A percentile compares a stretch with the other conserved stretches of the same genome.
Conservation (phyloP, 139 green algal genomes). For the Chlorella sp. region DNA sequence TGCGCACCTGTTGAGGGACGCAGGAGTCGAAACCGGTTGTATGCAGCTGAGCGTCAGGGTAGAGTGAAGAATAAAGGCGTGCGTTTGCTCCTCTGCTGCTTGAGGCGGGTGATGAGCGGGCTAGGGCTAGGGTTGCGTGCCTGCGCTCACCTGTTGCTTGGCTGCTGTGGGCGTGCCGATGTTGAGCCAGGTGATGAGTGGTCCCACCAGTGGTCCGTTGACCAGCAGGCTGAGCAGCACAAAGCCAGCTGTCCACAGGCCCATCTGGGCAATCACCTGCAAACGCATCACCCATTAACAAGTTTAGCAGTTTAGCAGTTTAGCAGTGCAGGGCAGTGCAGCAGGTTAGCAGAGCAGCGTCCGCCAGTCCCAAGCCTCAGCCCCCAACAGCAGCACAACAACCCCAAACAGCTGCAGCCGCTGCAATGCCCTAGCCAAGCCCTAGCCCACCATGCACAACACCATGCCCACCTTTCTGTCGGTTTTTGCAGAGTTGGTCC, state of each 20-base stretch:
- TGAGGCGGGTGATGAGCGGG: not conserved
- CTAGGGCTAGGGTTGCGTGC: not conserved
- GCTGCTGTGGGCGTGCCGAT: constrained; percentile 41
- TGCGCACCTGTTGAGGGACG: too few species aligned
- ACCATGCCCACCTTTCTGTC: too few species aligned
- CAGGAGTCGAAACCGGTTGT: not conserved
- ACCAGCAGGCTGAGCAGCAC: constrained; percentile 82
- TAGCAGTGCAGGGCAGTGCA: too few species aligned
- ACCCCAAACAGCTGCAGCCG: too few species aligned
- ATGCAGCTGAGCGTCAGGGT: not conserved
- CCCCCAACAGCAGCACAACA: too few species aligned
- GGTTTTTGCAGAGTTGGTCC: too few species aligned
- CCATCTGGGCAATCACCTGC: constrained; percentile 29
- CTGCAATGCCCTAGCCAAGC: too few species aligned
- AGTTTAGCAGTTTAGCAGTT: too few species aligned
- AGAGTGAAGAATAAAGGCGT: not conserved
- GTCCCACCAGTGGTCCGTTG: constrained; percentile 65
- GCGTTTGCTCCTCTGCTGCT: not conserved
- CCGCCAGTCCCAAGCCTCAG: too few species aligned
- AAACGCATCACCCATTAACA: too few species aligned
- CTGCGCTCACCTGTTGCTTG: constrained; percentile 33
- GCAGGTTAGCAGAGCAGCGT: too few species aligned
- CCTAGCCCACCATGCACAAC: too few species aligned
- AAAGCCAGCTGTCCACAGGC: constrained; percentile 72
- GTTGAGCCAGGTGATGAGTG: constrained; percentile 36